phyloP scores from a whole-genome alignment of 2,329 filamentous ascomycete species.

The Arachnomyces sp. region DNA sequence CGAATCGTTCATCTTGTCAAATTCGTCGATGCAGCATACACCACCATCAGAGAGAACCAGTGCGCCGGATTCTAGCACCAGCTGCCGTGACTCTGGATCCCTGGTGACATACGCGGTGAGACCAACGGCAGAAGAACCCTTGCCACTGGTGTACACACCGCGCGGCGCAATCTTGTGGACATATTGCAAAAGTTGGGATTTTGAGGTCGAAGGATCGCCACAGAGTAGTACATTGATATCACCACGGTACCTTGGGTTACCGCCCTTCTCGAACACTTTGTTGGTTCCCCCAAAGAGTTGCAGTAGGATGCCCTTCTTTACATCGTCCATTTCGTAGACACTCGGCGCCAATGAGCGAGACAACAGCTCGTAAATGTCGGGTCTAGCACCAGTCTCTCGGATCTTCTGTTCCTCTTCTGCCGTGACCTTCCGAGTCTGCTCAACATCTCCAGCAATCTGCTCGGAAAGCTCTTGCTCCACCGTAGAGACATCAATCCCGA shows the following conservation, averaged over 20 bases:
- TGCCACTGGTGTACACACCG: slow-evolving; percentile 69
- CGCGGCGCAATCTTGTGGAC: slow-evolving; percentile 96
- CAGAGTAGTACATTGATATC: slow-evolving; percentile 97
- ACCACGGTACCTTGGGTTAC: slow-evolving; percentile 88
- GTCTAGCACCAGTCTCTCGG: slow-evolving; percentile 65
- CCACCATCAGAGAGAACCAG: slow-evolving; percentile 67
- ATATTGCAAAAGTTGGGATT: slow-evolving; percentile 90
- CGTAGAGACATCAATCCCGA: slow-evolving; percentile 85
- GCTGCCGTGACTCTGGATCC: slow-evolving; percentile 64
- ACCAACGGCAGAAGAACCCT: slow-evolving; percentile 69
- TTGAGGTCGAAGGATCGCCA: slow-evolving; percentile 92
- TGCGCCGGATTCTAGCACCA: slow-evolving; percentile 68
- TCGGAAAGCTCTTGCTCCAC: slow-evolving; percentile 76
- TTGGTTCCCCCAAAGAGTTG: slow-evolving; percentile 97
- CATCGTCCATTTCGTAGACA: slow-evolving; percentile 95
- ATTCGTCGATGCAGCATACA: slow-evolving; percentile 72
- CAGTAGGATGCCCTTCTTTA: slow-evolving; percentile 95
- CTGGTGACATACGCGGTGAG: slow-evolving; percentile 70
- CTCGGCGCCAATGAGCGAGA: slow-evolving; percentile 86
- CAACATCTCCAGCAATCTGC: slow-evolving; percentile 60
- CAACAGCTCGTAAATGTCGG: slow-evolving; percentile 89
- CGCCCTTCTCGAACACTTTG: slow-evolving; percentile 94
- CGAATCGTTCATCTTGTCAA: slow-evolving; percentile 72
- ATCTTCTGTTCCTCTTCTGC: slow-evolving; percentile 89
- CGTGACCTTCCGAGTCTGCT: slow-evolving; percentile 75